Base-by-base conservation (phyloP, 257 asterid genomes). In the Solanum lignicaule region DNA sequence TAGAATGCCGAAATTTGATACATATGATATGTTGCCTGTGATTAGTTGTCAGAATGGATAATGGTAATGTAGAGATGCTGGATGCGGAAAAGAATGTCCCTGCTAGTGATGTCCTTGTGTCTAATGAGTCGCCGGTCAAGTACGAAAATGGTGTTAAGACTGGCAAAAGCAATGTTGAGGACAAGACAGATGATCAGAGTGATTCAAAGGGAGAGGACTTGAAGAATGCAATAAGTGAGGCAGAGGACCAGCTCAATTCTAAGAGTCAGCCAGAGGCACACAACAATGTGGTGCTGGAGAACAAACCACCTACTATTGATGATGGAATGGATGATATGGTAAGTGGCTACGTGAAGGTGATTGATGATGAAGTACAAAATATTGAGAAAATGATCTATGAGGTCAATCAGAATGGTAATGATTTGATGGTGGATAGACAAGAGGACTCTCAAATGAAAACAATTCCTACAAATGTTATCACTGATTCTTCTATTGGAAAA, bases 31-130 rank as follows among this genome's bases (percentile, higher is more conserved):
- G 41, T 55, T 84, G 23, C 79, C 5, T 84, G 74, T 69, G 86
- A 74, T 71, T 88, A 90, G 93, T 87, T 89, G 32, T 85, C 87
- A 35, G 76, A 83, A 90, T 91, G 98, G 90, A 90, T 88, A 91
- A 90, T 85, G 88, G 88, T 83, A 93, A 92, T 78, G 89, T 91
- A 55, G 92, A 89, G 89, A 93, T 93, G 94, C 92, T 89, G 86
- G 95, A 89, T 88, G 88, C 90, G 13, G 90, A 88, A 71, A 87
- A 87, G 87, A 87, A 85, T 72, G 87, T 91, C 68, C 88, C 25
- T 71, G 25, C 79, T 84, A 62, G 68, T 68, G 74, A 58, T 38
- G 79, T 69, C 58, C 82, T 94, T 86, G 65, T 87, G 36, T 4
- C 14, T 2, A 29, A 27, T 29, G 75, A 68, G 75, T 68, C 86